Percentiles rank a stretch among this genome's conserved stretches.
Conservation (phyloP, 345 rosid genomes). For the Ricinus communis region DNA sequence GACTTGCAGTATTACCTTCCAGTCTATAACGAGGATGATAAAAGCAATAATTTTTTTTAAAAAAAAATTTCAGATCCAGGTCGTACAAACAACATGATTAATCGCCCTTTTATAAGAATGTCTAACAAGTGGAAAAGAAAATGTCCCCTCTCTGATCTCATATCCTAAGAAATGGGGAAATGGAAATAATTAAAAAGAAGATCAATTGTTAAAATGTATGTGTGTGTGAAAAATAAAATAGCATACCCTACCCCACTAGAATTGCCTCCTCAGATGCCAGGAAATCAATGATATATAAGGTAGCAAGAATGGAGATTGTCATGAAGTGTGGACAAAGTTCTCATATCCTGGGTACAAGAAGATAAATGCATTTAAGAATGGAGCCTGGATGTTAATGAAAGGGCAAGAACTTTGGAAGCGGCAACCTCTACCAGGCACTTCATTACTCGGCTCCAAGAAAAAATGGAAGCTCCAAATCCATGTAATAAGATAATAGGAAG, state of each 20-base stretch:
- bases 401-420: conserved; percentile 74
- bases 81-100: too few species aligned
- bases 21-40: neutral
- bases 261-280: conserved; percentile 53
- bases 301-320: conserved; percentile 74
- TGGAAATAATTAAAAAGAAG: too few species aligned
- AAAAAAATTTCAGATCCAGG: too few species aligned
- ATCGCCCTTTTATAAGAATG: too few species aligned
- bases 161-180: too few species aligned
- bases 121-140: too few species aligned
- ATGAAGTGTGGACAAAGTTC: conserved; percentile 65
- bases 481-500: too few species aligned
- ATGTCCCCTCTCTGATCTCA: too few species aligned
- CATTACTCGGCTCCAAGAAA: conserved; percentile 78
- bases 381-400: conserved; percentile 78
- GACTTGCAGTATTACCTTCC: neutral
- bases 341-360: conserved; percentile 16
- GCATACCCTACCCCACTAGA: too few species aligned
- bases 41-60: too few species aligned
- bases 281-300: conserved; percentile 66
- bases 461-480: conserved; percentile 92
- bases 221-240: too few species aligned
- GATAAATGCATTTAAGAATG: conserved; percentile 26
- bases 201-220: too few species aligned
- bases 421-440: conserved; percentile 58